These are phyloP conservation scores for Microascus cirrosus DNA, from an alignment of 2,329 filamentous ascomycete genomes.

Conservation along the genomic window DNA sequence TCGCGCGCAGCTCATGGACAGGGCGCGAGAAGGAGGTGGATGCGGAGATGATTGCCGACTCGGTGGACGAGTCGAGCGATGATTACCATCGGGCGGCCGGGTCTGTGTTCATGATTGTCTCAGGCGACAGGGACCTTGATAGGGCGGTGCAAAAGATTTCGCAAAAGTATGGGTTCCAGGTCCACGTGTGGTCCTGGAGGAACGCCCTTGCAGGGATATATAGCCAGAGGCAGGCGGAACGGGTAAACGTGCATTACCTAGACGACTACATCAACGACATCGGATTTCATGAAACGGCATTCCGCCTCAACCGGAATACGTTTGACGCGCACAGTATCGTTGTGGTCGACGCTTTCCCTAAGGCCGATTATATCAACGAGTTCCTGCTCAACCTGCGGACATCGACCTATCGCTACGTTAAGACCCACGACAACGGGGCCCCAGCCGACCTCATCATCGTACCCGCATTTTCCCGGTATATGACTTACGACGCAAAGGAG, in stretches of 20 bases:
- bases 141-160: not conserved
- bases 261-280: not conserved
- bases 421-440: not conserved
- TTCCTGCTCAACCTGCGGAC: no score
- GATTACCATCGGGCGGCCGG: not conserved
- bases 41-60: not conserved
- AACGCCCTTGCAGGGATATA: not conserved
- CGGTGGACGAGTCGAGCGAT: not conserved
- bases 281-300: no score
- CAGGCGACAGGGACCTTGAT: not conserved
- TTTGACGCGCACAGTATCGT: no score
- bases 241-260: not conserved
- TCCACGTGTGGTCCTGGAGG: not conserved
- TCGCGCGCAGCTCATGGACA: not conserved
- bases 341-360: no score
- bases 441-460: not conserved
- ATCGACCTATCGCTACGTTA: no score
- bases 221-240: no score
- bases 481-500: not conserved
- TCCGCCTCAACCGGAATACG: no score
- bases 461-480: not conserved
- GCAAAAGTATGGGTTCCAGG: not conserved
- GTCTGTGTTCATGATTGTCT: not conserved
- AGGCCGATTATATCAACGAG: no score
- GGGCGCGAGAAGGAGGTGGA: not conserved